phyloP scores from a whole-genome alignment of 1,284 basidiomycete genomes.

The Peniophora sp. region DNA sequence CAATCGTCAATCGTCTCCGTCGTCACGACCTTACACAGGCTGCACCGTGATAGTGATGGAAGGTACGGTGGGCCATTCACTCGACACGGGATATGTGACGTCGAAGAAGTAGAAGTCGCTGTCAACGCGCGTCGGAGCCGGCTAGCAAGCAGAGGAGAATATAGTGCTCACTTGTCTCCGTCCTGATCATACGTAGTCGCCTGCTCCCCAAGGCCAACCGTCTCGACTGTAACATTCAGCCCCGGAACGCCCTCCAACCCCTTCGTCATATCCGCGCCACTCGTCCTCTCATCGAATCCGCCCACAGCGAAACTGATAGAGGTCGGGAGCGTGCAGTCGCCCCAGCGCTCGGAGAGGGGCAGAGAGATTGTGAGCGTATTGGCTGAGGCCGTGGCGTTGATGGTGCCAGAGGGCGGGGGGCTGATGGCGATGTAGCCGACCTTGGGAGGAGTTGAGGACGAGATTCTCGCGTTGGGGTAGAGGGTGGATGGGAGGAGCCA shows the following conservation, averaged over 20 bases:
- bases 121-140: background rate
- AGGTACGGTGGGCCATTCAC: conserved; percentile 1
- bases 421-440: conserved; percentile 5
- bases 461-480: background rate
- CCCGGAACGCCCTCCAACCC: conserved; percentile 4
- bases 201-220: background rate
- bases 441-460: background rate
- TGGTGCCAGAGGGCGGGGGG: conserved; percentile 1
- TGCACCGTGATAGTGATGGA: conserved; percentile 1
- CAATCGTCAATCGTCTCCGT: too few species aligned
- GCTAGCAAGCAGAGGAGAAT: background rate
- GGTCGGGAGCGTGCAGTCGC: background rate
- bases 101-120: conserved; percentile 4
- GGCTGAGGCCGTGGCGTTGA: conserved; percentile 3
- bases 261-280: conserved; percentile 1
- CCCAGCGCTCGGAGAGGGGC: conserved; percentile 3
- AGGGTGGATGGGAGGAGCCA: conserved; percentile 4
- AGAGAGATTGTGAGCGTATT: conserved; percentile 1
- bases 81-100: conserved; percentile 2
- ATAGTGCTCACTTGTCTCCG: background rate
- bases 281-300: conserved; percentile 2
- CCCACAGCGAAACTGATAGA: conserved; percentile 2
- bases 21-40: background rate
- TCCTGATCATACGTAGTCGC: conserved; percentile 1
- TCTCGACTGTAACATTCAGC: conserved; percentile 3